phyloP scores from a whole-genome alignment of 805 yeast species.

The Danielia reshetovae region DNA sequence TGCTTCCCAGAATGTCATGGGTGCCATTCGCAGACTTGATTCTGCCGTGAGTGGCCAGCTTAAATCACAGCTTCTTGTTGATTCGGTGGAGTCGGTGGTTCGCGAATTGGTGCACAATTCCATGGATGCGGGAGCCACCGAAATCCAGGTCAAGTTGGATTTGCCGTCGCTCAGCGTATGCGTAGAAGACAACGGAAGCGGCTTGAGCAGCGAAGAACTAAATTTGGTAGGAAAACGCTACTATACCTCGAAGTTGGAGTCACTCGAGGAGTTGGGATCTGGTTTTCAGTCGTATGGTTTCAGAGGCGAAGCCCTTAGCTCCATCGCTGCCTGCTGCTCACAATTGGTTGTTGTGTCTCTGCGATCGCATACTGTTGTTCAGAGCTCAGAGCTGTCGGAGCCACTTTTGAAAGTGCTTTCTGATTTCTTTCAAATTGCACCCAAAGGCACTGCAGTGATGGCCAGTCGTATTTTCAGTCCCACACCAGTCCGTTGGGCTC shows the following conservation, averaged over 20 bases:
- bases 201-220: constrained; percentile 52
- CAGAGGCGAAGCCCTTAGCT: constrained; percentile 11
- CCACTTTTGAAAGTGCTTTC: not conserved
- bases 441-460: not conserved
- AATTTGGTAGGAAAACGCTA: constrained; percentile 42
- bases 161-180: constrained; percentile 26
- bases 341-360: not conserved
- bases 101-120: constrained; percentile 53
- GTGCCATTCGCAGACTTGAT: not conserved
- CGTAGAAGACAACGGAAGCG: constrained; percentile 70
- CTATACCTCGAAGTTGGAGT: constrained; percentile 20
- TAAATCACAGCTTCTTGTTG: constrained; percentile 32
- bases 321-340: constrained; percentile 3
- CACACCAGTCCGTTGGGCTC: constrained; percentile 1
- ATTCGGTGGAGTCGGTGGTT: constrained; percentile 38
- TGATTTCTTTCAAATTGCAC: not conserved
- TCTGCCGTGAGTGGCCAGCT: constrained; percentile 7
- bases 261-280: too few relatives aligned
- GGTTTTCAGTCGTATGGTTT: too few relatives aligned
- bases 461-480: not conserved
- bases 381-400: too few relatives aligned
- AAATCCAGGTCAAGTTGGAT: constrained; percentile 32
- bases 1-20: too few relatives aligned
- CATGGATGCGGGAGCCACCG: constrained; percentile 48
- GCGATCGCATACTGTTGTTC: too few relatives aligned